Conservation (phyloP, 176 grass and related monocot species). For the Eragrostis nindensis region DNA sequence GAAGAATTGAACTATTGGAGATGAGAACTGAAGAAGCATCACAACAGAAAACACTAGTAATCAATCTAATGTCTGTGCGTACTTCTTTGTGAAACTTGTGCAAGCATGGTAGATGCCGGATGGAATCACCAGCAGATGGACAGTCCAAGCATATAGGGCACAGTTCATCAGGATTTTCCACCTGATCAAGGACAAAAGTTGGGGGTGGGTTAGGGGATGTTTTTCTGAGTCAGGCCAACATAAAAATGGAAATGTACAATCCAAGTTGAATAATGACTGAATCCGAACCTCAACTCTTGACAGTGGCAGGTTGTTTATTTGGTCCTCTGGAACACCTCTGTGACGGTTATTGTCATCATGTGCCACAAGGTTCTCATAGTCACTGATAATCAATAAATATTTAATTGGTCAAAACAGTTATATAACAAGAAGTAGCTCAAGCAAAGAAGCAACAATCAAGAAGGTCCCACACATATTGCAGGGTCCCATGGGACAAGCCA, state of each 20-base stretch:
- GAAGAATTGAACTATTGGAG: slow-evolving; percentile 12
- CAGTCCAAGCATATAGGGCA: slow-evolving; percentile 77
- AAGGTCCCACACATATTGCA: slow-evolving; percentile 5
- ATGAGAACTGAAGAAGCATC: neutral
- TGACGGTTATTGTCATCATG: slow-evolving; percentile 50
- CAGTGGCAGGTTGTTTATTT: slow-evolving; percentile 79
- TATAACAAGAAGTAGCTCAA: slow-evolving; percentile 14
- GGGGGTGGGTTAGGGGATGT: no score
- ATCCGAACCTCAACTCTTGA: slow-evolving; percentile 62
- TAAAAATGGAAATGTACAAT: neutral
- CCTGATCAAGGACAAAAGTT: slow-evolving; percentile 43
- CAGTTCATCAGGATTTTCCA: slow-evolving; percentile 43
- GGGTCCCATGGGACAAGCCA: neutral
- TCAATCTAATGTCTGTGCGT: neutral
- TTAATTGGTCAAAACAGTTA: slow-evolving; percentile 12
- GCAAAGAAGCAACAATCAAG: slow-evolving; percentile 17
- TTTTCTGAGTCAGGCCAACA: slow-evolving; percentile 20
- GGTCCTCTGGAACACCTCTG: slow-evolving; percentile 58
- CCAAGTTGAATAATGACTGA: slow-evolving; percentile 11
- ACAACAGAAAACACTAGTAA: neutral
- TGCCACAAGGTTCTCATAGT: slow-evolving; percentile 61
- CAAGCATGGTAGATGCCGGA: slow-evolving; percentile 76
- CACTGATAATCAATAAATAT: slow-evolving; percentile 49
- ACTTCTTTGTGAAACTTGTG: slow-evolving; percentile 96
- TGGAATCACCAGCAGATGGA: slow-evolving; percentile 51